Conservation (phyloP, 1,139 yeast genomes). For the Komagataea norvegica region DNA sequence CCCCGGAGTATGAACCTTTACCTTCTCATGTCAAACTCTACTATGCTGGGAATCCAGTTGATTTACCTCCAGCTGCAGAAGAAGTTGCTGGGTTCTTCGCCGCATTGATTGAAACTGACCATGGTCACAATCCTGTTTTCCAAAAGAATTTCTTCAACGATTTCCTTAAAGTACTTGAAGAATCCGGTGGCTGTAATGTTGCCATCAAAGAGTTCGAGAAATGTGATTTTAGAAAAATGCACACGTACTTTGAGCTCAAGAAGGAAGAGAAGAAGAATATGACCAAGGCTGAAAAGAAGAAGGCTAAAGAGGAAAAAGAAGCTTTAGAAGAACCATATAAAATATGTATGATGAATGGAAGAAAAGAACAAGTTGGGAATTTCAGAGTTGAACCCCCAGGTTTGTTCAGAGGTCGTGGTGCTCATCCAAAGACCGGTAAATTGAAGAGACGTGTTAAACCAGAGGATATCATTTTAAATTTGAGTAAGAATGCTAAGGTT, state of each 20-base stretch:
- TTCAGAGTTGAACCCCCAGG: constrained; percentile 97
- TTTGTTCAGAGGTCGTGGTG: constrained; percentile 92
- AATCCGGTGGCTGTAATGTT: constrained; percentile 59
- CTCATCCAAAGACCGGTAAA: constrained; percentile 94
- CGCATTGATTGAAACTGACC: constrained; percentile 84
- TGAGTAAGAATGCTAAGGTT: constrained; percentile 64
- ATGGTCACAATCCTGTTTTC: constrained; percentile 80
- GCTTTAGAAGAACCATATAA: constrained; percentile 75
- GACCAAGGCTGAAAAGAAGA: constrained; percentile 69
- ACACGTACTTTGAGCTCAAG: constrained; percentile 61
- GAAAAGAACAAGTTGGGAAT: constrained; percentile 89
- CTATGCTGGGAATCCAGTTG: constrained; percentile 72
- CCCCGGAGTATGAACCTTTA: constrained; percentile 85
- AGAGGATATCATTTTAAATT: constrained; percentile 81
- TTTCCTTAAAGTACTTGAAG: constrained; percentile 63
- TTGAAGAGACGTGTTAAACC: constrained; percentile 78
- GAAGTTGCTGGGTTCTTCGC: constrained; percentile 96
- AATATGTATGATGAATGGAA: constrained; percentile 76
- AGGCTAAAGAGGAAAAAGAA: constrained; percentile 66
- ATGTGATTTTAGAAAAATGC: constrained; percentile 77
- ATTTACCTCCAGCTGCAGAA: constrained; percentile 76
- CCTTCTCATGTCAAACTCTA: constrained; percentile 74
- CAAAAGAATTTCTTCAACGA: constrained; percentile 84
- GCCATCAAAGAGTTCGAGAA: constrained; percentile 56
- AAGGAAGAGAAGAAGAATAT: constrained; percentile 70